Evolutionary conservation across 176 grass and related monocot genomes (phyloP).

Genomic region (Puccinellia tenuiflora): DNA sequence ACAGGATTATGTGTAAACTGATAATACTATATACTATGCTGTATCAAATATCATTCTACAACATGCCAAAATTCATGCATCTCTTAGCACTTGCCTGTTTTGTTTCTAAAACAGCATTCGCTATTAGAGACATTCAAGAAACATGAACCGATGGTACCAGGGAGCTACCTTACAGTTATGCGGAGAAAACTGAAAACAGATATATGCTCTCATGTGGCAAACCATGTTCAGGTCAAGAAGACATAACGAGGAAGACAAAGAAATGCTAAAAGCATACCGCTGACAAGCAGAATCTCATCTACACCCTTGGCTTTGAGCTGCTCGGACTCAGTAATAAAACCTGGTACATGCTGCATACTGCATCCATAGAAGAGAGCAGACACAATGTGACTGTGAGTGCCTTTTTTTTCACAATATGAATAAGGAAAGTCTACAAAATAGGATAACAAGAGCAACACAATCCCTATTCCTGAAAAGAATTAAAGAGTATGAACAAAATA

Average conservation of each 20-base stretch:
- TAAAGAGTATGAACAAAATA: background rate
- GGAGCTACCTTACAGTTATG: background rate
- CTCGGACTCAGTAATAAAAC: conserved; percentile 81
- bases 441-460: background rate
- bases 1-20: background rate
- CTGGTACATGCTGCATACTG: conserved; percentile 90
- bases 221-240: background rate
- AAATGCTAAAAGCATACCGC: conserved; percentile 36
- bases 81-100: background rate
- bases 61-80: background rate
- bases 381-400: conserved; percentile 8
- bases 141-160: background rate
- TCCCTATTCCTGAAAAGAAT: background rate
- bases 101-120: background rate
- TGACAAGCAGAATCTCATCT: conserved; percentile 80
- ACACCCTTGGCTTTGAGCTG: conserved; percentile 94
- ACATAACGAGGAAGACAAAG: background rate
- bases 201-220: background rate
- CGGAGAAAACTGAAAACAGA: background rate
- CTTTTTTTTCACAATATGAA: conserved; percentile 1
- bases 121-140: background rate
- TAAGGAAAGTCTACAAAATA: background rate
- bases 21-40: background rate
- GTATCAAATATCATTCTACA: background rate
- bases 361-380: conserved; percentile 10